Percentiles rank a stretch among this genome's conserved stretches.
Evolutionary conservation across 108 stramenopile species (phyloP).

Genomic region (Cyclostephanos tholiformis): DNA sequence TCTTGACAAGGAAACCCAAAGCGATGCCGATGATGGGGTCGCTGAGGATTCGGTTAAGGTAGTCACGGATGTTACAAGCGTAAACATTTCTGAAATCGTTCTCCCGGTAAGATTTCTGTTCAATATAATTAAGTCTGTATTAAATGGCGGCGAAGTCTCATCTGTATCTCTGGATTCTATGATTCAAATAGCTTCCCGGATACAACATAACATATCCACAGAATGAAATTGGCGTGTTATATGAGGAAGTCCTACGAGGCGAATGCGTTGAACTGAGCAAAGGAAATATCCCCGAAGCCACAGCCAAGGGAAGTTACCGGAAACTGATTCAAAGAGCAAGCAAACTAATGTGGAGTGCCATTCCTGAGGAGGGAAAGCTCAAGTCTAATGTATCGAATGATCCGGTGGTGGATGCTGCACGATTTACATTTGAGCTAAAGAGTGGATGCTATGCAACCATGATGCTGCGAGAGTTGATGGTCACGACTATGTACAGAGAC

Average conservation of each 20-base stretch:
- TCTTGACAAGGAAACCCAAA: conserved; percentile 26
- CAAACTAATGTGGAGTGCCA: conserved; percentile 42
- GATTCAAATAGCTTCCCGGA: conserved; percentile 54
- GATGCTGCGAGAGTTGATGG: conserved; percentile 80
- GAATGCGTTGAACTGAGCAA: conserved; percentile 67
- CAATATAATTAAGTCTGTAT: background rate
- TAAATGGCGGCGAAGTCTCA: background rate
- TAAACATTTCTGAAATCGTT: conserved; percentile 62
- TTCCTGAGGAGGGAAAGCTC: background rate
- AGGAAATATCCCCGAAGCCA: conserved; percentile 54
- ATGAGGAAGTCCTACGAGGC: conserved; percentile 46
- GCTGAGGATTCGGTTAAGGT: conserved; percentile 12
- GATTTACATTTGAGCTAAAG: conserved; percentile 67
- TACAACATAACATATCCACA: conserved; percentile 65
- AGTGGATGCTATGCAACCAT: conserved; percentile 87
- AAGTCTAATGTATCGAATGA: conserved; percentile 25
- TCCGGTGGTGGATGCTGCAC: conserved; percentile 26
- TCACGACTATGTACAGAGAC: conserved; percentile 61
- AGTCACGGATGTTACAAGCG: conserved; percentile 24
- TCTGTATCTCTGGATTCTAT: background rate
- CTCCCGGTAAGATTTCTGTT: conserved; percentile 50
- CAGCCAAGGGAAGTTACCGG: conserved; percentile 82
- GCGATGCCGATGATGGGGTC: conserved; percentile 14
- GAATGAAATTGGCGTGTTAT: conserved; percentile 69
- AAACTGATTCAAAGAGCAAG: conserved; percentile 52